These are phyloP conservation scores for Ordospora colligata DNA, from an alignment of 371 early-diverging fungal genomes.

Conservation along the genomic window DNA sequence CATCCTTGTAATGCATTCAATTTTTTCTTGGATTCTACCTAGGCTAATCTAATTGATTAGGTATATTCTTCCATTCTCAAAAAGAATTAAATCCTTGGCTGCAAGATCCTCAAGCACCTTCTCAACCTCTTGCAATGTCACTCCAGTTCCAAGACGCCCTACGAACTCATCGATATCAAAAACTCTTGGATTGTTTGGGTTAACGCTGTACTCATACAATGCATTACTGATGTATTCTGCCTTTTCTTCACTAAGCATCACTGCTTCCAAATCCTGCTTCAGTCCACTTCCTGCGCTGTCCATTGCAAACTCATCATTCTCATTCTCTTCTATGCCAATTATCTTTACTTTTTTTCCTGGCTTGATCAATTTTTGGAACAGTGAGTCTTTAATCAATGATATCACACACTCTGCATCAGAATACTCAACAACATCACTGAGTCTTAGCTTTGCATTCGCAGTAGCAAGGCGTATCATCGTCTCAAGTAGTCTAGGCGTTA, in stretches of 20 bases:
- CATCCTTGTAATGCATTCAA: background rate
- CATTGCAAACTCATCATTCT: background rate
- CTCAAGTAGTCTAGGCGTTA: constrained; percentile 94
- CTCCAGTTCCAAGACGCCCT: background rate
- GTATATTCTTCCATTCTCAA: constrained; percentile 10
- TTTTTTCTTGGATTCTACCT: too few relatives aligned
- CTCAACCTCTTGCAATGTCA: background rate
- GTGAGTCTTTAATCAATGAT: constrained; percentile 43
- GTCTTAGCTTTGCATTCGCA: constrained; percentile 88
- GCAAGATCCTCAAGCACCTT: background rate
- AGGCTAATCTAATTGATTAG: background rate
- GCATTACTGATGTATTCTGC: constrained; percentile 15
- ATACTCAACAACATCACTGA: constrained; percentile 66
- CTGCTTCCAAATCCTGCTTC: background rate
- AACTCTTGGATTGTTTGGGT: background rate
- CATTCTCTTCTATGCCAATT: background rate
- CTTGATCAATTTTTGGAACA: constrained; percentile 45
- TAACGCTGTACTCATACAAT: constrained; percentile 15
- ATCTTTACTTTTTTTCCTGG: background rate
- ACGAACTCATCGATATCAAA: background rate
- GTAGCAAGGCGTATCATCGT: constrained; percentile 93
- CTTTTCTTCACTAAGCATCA: constrained; percentile 18
- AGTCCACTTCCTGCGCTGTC: background rate
- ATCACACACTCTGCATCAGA: constrained; percentile 54
- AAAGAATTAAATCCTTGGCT: background rate